Evolutionary conservation across 768 basidiomycete species (phyloP).

Genomic region (Trametes maxima): DNA sequence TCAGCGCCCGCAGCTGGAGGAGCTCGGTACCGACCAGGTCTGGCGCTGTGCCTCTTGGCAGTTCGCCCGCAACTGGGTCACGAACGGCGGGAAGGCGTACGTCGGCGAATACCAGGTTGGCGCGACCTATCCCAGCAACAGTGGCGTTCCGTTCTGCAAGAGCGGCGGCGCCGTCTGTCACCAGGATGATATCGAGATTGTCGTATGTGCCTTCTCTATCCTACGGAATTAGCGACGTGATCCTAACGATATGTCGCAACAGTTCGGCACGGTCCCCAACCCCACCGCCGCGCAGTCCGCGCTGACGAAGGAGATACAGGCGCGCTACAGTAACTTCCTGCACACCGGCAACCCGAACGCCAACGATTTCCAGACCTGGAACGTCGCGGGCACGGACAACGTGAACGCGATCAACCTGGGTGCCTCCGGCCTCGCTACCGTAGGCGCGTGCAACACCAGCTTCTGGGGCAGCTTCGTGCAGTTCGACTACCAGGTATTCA

Average conservation of each 20-base stretch:
- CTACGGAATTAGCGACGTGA: conserved; percentile 31
- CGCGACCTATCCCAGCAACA: conserved; percentile 72
- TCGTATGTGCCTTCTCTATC: conserved; percentile 47
- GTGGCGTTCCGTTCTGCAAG: conserved; percentile 55
- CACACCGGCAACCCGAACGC: conserved; percentile 63
- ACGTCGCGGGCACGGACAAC: conserved; percentile 49
- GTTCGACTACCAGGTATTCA: conserved; percentile 74
- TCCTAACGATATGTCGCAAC: conserved; percentile 20
- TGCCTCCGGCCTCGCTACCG: conserved; percentile 50
- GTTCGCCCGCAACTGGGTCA: conserved; percentile 69
- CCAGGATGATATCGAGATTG: conserved; percentile 80
- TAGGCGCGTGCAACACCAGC: conserved; percentile 61
- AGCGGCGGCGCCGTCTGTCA: conserved; percentile 66
- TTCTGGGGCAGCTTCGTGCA: conserved; percentile 69
- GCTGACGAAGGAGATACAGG: conserved; percentile 58
- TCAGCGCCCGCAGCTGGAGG: conserved; percentile 56
- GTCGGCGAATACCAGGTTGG: conserved; percentile 68
- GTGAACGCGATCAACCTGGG: conserved; percentile 66
- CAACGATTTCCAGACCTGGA: conserved; percentile 51
- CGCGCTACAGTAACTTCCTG: conserved; percentile 69
- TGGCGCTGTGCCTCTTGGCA: conserved; percentile 76
- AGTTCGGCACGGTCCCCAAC: conserved; percentile 57
- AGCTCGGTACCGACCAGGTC: conserved; percentile 65
- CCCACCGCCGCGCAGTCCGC: conserved; percentile 58
- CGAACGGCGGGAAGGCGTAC: conserved; percentile 63